Evolutionary conservation across 2,329 filamentous ascomycete species (phyloP).

Genomic region (Phyllachora maydis): DNA sequence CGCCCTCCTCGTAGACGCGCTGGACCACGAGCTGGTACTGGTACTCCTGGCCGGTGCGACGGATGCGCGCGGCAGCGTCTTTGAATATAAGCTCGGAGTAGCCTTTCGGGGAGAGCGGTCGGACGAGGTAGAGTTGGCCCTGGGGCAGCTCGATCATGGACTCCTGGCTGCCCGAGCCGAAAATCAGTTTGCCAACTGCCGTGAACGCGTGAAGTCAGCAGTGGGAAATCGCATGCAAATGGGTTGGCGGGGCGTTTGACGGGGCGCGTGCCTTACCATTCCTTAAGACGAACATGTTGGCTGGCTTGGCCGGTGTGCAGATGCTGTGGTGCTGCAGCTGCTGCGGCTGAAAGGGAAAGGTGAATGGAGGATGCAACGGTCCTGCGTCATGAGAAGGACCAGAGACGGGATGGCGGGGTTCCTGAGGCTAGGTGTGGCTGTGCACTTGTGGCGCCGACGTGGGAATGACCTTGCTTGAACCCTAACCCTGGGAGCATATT

Average conservation of each 20-base stretch:
- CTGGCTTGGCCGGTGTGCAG: neutral
- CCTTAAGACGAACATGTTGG: slow-evolving; percentile 19
- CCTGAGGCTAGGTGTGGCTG: too few relatives aligned
- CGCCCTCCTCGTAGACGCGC: slow-evolving; percentile 90
- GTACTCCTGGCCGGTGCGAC: slow-evolving; percentile 82
- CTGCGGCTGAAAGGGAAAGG: too few relatives aligned
- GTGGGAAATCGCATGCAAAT: neutral
- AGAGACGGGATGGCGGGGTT: too few relatives aligned
- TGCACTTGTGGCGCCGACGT: too few relatives aligned
- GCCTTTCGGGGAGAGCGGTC: slow-evolving; percentile 85
- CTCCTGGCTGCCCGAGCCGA: slow-evolving; percentile 73
- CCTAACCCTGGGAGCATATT: too few relatives aligned
- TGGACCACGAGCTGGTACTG: slow-evolving; percentile 96
- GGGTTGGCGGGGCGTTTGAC: slow-evolving; percentile 3
- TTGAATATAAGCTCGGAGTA: slow-evolving; percentile 99
- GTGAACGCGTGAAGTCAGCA: slow-evolving; percentile 2
- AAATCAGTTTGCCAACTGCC: slow-evolving; percentile 78
- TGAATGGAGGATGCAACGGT: too few relatives aligned
- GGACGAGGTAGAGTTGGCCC: slow-evolving; percentile 92
- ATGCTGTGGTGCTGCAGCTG: too few relatives aligned
- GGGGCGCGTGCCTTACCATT: slow-evolving; percentile 13
- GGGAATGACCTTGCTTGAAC: too few relatives aligned
- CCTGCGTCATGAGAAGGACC: too few relatives aligned
- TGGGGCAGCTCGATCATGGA: slow-evolving; percentile 86
- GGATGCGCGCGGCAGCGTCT: slow-evolving; percentile 80